Conservation (phyloP, 768 basidiomycete genomes). For the Heimioporus sp. region DNA sequence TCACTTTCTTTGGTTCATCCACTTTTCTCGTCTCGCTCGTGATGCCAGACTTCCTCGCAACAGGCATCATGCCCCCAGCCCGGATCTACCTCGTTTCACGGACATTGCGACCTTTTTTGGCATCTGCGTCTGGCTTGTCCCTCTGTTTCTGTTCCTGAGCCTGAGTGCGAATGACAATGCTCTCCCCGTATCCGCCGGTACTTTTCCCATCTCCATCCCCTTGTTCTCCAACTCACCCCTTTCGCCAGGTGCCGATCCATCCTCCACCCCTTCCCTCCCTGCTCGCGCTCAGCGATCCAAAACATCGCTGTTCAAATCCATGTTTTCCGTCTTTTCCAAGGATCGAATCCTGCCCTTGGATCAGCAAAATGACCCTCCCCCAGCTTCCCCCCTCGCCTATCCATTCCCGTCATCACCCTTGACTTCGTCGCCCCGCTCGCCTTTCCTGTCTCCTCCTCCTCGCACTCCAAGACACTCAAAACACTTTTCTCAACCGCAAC, state of each 20-base stretch:
- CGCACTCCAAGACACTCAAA: constrained; percentile 14
- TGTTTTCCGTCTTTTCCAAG: constrained; percentile 45
- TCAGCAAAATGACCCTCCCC: constrained; percentile 49
- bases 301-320: constrained; percentile 66
- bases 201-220: constrained; percentile 4
- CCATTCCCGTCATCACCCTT: constrained; percentile 12
- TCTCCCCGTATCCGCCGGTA: constrained; percentile 69
- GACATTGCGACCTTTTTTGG: constrained; percentile 86
- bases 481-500: constrained; percentile 33
- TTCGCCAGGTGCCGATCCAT: constrained; percentile 19
- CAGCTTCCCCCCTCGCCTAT: constrained; percentile 4
- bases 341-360: constrained; percentile 45
- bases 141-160: constrained; percentile 92
- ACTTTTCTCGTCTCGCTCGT: constrained; percentile 76
- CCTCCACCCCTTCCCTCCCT: constrained; percentile 16
- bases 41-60: constrained; percentile 53
- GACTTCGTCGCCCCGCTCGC: constrained; percentile 10
- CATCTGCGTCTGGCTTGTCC: constrained; percentile 84
- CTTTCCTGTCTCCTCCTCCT: constrained; percentile 30
- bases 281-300: constrained; percentile 42
- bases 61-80: constrained; percentile 42
- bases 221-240: background rate
- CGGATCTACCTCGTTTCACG: constrained; percentile 47
- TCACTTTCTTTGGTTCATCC: constrained; percentile 97
- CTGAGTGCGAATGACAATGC: constrained; percentile 97